Percentiles rank a stretch among this genome's conserved stretches.
These are phyloP conservation scores for Rhizoclosmatium hyalinum DNA, from an alignment of 371 early-diverging fungal genomes.

Conservation along the genomic window DNA sequence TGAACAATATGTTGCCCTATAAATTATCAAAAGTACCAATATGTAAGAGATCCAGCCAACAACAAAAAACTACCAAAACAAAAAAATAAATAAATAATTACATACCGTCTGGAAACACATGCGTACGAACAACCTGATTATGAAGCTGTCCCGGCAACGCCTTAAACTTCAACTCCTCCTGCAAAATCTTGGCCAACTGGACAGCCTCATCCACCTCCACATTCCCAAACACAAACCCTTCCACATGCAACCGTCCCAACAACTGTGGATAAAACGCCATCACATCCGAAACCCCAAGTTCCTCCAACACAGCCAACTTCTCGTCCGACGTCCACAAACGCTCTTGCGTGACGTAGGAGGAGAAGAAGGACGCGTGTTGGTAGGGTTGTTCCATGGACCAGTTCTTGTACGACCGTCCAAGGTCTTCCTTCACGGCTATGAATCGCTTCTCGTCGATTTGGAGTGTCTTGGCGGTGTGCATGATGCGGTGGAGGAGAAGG, in stretches of 20 bases:
- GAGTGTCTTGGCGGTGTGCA: constrained; percentile 71
- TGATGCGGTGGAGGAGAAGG: constrained; percentile 72
- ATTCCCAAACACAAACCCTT: constrained; percentile 88
- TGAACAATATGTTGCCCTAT: constrained; percentile 59
- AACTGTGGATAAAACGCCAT: constrained; percentile 74
- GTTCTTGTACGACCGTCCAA: constrained; percentile 74
- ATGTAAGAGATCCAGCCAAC: too few species aligned
- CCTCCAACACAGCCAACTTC: constrained; percentile 65
- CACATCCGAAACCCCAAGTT: constrained; percentile 75
- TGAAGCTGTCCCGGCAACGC: constrained; percentile 68
- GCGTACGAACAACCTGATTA: constrained; percentile 64
- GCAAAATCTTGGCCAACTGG: constrained; percentile 60
- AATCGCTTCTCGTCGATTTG: constrained; percentile 74
- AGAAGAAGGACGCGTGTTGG: constrained; percentile 79
- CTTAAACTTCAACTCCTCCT: constrained; percentile 63
- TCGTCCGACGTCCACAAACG: constrained; percentile 83
- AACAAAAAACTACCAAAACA: too few species aligned
- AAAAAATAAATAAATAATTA: background rate
- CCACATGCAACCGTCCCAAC: constrained; percentile 72
- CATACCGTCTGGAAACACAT: constrained; percentile 61
- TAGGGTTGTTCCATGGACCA: constrained; percentile 75
- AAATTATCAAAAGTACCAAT: background rate
- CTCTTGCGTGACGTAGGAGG: constrained; percentile 77
- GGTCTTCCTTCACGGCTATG: constrained; percentile 73
- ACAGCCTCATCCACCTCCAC: constrained; percentile 64